A percentile compares a stretch with the other conserved stretches of the same genome.
Evolutionary conservation across 352 stramenopile genomes (phyloP).

Genomic region (Blastocystis sp.): DNA sequence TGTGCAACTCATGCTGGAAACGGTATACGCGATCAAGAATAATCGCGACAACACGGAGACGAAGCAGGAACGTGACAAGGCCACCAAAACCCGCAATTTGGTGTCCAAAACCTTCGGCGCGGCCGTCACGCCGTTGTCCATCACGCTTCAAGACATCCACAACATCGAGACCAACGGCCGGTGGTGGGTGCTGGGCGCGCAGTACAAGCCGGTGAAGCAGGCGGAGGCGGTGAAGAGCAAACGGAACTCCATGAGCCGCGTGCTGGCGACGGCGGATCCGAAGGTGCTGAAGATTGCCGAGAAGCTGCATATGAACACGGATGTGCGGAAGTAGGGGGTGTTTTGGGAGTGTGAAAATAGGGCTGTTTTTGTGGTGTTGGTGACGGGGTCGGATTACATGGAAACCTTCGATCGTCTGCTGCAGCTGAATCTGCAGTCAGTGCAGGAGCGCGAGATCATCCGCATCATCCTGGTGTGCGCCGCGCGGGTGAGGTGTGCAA

Average conservation of each 20-base stretch:
- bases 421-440: conserved; percentile 46
- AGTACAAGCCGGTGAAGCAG: conserved; percentile 42
- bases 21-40: conserved; percentile 59
- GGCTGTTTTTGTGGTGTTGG: conserved; percentile 47
- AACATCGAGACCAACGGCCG: conserved; percentile 58
- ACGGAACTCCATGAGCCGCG: conserved; percentile 25
- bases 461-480: conserved; percentile 63
- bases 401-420: conserved; percentile 55
- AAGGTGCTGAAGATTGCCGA: conserved; percentile 55
- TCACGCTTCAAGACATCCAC: conserved; percentile 51
- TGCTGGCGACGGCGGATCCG: conserved; percentile 25
- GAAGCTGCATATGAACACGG: conserved; percentile 66
- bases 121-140: conserved; percentile 6
- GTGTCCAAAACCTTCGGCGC: conserved; percentile 56
- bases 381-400: conserved; percentile 62
- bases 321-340: conserved; percentile 44
- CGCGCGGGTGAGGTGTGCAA: neutral
- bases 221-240: conserved; percentile 21
- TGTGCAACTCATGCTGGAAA: conserved; percentile 45
- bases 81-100: conserved; percentile 27
- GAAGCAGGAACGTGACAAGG: conserved; percentile 61
- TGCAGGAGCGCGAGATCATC: conserved; percentile 67
- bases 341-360: neutral
- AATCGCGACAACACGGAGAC: conserved; percentile 43
- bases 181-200: conserved; percentile 63